A percentile compares a stretch with the other conserved stretches of the same genome.
Conservation (phyloP, 768 basidiomycete genomes). For the Mycena olivaceomarginata region DNA sequence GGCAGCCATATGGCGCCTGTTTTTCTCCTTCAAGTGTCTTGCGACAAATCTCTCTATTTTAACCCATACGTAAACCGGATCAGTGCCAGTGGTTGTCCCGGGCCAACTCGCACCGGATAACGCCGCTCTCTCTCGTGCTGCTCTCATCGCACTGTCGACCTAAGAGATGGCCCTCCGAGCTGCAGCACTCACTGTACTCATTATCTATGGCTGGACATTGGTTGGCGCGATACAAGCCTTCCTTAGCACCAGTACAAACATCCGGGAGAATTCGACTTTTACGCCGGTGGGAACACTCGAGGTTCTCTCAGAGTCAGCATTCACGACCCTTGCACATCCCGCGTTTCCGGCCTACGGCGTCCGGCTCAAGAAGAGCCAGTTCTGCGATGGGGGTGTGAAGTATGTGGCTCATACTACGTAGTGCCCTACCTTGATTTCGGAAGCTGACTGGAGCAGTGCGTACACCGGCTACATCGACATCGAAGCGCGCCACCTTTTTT, state of each 20-base stretch:
- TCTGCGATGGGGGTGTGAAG: conserved; percentile 61
- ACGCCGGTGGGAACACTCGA: conserved; percentile 16
- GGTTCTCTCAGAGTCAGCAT: conserved; percentile 29
- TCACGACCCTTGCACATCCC: conserved; percentile 59
- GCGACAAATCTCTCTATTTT: conserved; percentile 4
- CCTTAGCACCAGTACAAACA: conserved; percentile 29
- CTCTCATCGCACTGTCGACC: conserved; percentile 30
- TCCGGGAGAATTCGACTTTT: conserved; percentile 26
- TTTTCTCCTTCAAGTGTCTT: conserved; percentile 16
- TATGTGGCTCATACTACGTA: conserved; percentile 42
- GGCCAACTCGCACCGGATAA: conserved; percentile 27
- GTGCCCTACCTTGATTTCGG: background rate
- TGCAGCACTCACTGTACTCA: conserved; percentile 20
- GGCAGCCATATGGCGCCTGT: conserved; percentile 1
- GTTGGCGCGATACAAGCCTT: conserved; percentile 25
- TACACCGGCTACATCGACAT: conserved; percentile 72
- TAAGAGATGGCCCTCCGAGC: conserved; percentile 28
- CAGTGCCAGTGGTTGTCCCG: conserved; percentile 23
- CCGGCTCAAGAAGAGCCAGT: conserved; percentile 58
- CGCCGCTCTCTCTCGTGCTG: conserved; percentile 14
- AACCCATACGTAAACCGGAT: conserved; percentile 28
- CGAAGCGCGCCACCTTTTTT: conserved; percentile 68
- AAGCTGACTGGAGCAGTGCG: conserved; percentile 48
- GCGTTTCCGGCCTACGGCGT: conserved; percentile 65
- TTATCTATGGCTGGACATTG: conserved; percentile 24